These are phyloP conservation scores for Penicillium argentinense DNA, from an alignment of 495 filamentous ascomycete genomes.

Conservation along the genomic window DNA sequence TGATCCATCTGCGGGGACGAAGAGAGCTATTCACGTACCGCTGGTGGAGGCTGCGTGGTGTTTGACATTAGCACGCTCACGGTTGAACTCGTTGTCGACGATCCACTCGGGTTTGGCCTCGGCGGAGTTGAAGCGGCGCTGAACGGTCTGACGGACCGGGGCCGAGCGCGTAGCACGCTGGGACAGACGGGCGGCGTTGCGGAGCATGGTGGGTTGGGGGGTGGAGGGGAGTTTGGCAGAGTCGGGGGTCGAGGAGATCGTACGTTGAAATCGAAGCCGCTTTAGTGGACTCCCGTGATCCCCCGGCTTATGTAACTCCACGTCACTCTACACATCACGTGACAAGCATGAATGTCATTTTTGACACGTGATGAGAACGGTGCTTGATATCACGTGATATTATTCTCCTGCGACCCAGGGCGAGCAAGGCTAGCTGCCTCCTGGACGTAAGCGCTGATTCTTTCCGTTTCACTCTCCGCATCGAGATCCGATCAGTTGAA, in stretches of 20 bases:
- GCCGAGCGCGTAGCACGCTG: conserved; percentile 59
- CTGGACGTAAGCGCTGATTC: no score
- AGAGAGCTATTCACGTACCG: conserved; percentile 55
- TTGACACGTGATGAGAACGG: no score
- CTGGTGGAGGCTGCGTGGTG: conserved; percentile 77
- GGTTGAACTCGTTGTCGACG: conserved; percentile 82
- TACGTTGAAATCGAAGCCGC: conserved; percentile 36
- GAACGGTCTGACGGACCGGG: conserved; percentile 56
- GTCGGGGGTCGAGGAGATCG: conserved; percentile 31
- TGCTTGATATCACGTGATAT: conserved; percentile 7
- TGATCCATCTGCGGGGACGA: conserved; percentile 1
- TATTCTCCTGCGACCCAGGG: not conserved
- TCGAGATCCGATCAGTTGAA: no score
- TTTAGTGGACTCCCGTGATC: conserved; percentile 48
- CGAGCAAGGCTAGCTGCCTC: no score
- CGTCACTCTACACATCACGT: conserved; percentile 39
- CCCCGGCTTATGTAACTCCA: conserved; percentile 44
- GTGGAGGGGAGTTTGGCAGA: conserved; percentile 16
- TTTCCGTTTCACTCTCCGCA: no score
- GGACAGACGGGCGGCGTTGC: conserved; percentile 57
- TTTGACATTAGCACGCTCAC: conserved; percentile 80
- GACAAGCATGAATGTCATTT: conserved; percentile 10
- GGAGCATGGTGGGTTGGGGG: conserved; percentile 55
- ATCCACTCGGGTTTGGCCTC: conserved; percentile 47
- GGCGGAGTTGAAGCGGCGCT: conserved; percentile 69